phyloP scores from a whole-genome alignment of 768 basidiomycete genomes.

The Antrodiella citrinella region DNA sequence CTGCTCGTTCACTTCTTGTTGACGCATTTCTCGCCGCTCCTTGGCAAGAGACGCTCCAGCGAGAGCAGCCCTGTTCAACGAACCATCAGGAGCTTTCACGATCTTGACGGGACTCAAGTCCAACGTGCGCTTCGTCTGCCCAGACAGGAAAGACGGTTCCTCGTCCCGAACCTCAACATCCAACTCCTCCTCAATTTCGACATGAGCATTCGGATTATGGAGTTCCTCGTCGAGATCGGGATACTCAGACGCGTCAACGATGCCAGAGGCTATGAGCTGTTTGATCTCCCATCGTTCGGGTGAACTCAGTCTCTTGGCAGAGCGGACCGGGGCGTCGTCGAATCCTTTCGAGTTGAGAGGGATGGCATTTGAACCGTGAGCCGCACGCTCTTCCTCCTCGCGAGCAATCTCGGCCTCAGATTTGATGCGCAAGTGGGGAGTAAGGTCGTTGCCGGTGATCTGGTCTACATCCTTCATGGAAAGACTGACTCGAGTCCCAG shows the following conservation, averaged over 20 bases:
- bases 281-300: conserved; percentile 99
- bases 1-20: conserved; percentile 90
- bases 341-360: conserved; percentile 53
- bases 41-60: conserved; percentile 91
- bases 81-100: conserved; percentile 97
- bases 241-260: conserved; percentile 86
- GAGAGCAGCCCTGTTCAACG: conserved; percentile 90
- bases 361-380: conserved; percentile 79
- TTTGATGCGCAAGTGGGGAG: conserved; percentile 90
- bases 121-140: conserved; percentile 92
- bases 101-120: conserved; percentile 97
- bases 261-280: conserved; percentile 94
- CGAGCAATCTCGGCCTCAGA: conserved; percentile 85
- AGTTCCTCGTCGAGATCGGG: conserved; percentile 89
- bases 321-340: conserved; percentile 46
- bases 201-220: conserved; percentile 63
- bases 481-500: conserved; percentile 70
- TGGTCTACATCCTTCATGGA: conserved; percentile 99
- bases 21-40: conserved; percentile 88
- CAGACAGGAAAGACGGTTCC: conserved; percentile 91
- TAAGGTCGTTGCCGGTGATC: conserved; percentile 78
- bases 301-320: conserved; percentile 85
- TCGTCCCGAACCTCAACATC: conserved; percentile 97
- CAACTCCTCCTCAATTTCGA: conserved; percentile 91
- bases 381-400: conserved; percentile 59